Evolutionary conservation across 202 grass and related monocot genomes (phyloP).

Genomic region (Elaeis oleifera): DNA sequence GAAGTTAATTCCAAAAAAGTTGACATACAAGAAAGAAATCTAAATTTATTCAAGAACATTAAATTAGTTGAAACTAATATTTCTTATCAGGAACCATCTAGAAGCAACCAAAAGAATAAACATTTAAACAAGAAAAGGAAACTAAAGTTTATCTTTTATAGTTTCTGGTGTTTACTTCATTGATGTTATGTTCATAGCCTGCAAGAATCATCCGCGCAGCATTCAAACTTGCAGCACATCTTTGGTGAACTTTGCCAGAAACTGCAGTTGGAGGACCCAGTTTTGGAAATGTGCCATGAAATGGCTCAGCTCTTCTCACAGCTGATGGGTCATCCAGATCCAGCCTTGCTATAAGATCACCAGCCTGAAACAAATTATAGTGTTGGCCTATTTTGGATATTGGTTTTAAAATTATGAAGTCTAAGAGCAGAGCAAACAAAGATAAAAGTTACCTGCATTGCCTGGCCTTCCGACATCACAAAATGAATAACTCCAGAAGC

Average conservation of each 20-base stretch:
- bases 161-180: slow-evolving; percentile 46
- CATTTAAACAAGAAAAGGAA: neutral
- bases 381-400: slow-evolving; percentile 5
- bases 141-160: neutral
- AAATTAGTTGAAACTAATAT: too few species aligned
- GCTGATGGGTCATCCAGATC: slow-evolving; percentile 92
- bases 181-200: slow-evolving; percentile 93
- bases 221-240: slow-evolving; percentile 69
- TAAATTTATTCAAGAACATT: too few species aligned
- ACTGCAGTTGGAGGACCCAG: slow-evolving; percentile 73
- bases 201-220: slow-evolving; percentile 89
- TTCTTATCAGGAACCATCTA: too few species aligned
- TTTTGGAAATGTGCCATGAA: slow-evolving; percentile 75
- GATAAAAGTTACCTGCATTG: slow-evolving; percentile 61
- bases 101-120: too few species aligned
- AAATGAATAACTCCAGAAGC: slow-evolving; percentile 91
- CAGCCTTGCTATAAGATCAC: slow-evolving; percentile 78
- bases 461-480: slow-evolving; percentile 91
- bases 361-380: slow-evolving; percentile 41
- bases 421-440: neutral
- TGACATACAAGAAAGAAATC: too few species aligned
- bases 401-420: slow-evolving; percentile 5
- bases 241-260: slow-evolving; percentile 96
- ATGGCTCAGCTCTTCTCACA: slow-evolving; percentile 90
- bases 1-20: too few species aligned